Percentiles rank a stretch among this genome's conserved stretches.
These are phyloP conservation scores for Hymenoscyphus albidus DNA, from an alignment of 2,329 filamentous ascomycete species.

Conservation along the genomic window DNA sequence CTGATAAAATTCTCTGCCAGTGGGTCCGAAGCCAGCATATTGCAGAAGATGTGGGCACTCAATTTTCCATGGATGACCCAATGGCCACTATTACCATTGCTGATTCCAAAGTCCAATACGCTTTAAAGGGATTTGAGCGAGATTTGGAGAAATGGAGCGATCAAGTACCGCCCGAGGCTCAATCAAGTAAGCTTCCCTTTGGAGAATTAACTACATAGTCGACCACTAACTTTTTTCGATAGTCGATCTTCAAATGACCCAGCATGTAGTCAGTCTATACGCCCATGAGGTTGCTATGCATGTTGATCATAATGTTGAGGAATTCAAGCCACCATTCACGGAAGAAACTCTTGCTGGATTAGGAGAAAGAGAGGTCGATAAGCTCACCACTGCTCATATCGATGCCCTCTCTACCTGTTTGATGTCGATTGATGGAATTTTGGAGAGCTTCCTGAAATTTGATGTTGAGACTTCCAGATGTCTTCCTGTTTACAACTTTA, in stretches of 20 bases:
- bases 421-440: conserved; percentile 48
- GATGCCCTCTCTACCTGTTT: conserved; percentile 50
- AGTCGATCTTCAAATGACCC: conserved; percentile 48
- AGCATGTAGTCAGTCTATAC: conserved; percentile 51
- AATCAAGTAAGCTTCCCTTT: conserved; percentile 28
- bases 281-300: conserved; percentile 58
- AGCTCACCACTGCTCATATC: conserved; percentile 41
- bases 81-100: conserved; percentile 44
- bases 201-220: conserved; percentile 7
- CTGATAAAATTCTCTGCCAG: conserved; percentile 41
- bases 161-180: conserved; percentile 39
- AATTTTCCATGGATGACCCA: conserved; percentile 50
- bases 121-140: conserved; percentile 51
- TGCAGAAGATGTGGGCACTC: conserved; percentile 52
- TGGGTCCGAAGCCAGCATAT: conserved; percentile 45
- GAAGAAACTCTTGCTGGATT: conserved; percentile 29
- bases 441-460: conserved; percentile 50
- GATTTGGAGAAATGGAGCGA: conserved; percentile 47
- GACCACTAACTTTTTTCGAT: conserved; percentile 13
- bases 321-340: conserved; percentile 41
- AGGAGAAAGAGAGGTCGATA: conserved; percentile 16
- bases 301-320: conserved; percentile 51
- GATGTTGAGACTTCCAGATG: conserved; percentile 45
- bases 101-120: conserved; percentile 52
- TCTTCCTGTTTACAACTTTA: conserved; percentile 48